Conservation (phyloP, 1,284 basidiomycete species). For the Cryptococcus deneoformans region DNA sequence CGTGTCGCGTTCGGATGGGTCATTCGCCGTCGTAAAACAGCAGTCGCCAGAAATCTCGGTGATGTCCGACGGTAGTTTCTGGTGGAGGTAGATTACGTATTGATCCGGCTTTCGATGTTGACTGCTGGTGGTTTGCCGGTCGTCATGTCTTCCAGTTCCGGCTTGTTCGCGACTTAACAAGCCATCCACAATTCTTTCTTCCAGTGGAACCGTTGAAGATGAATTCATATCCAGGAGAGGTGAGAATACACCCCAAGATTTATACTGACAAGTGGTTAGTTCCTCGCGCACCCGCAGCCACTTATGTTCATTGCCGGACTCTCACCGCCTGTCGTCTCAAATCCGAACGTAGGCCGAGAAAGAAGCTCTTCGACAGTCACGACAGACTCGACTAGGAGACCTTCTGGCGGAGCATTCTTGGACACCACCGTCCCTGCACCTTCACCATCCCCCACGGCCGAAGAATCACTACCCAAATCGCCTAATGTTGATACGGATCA, state of each 20-base stretch:
- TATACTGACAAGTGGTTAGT: slow-evolving; percentile 32
- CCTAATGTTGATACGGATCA: neutral
- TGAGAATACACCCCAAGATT: neutral
- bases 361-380: slow-evolving; percentile 16
- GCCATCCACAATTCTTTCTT: too few relatives aligned
- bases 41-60: too few relatives aligned
- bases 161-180: too few relatives aligned
- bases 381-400: neutral
- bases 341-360: slow-evolving; percentile 4
- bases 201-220: neutral
- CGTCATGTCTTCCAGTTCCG: too few relatives aligned
- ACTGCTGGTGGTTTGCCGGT: too few relatives aligned
- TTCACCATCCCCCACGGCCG: neutral
- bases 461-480: neutral
- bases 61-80: too few relatives aligned
- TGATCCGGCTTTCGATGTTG: too few relatives aligned
- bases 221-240: neutral
- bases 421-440: slow-evolving; percentile 1
- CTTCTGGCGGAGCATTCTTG: slow-evolving; percentile 9
- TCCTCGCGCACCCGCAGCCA: slow-evolving; percentile 75
- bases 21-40: too few relatives aligned
- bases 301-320: slow-evolving; percentile 92
- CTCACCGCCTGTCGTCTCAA: slow-evolving; percentile 43
- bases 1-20: too few relatives aligned
- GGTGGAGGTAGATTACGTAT: too few relatives aligned